Evolutionary conservation across 345 rosid genomes (phyloP), one percentile per base, ranked within the genome.

Genomic region (Populus simonii): DNA sequence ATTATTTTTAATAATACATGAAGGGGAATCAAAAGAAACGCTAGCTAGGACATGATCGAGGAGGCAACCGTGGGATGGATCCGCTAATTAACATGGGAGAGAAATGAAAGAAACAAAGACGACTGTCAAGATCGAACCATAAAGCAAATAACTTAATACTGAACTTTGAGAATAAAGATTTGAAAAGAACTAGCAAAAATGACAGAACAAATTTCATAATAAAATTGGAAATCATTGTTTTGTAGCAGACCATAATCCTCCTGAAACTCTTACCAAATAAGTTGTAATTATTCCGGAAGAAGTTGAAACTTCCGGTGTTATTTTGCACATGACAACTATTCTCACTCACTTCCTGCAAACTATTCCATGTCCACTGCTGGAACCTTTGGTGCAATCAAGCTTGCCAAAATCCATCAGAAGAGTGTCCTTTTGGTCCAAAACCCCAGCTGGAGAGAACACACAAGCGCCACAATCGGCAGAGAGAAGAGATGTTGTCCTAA

Each of bases 401-500:
- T 84, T 49, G 51, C 84, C 82, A 74, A 79, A 85, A 9, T 87
- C 87, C 70, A 33, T 70, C 72, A 76, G 38, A 38, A 70, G 59
- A 16, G 80, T 8, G 49, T 79, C 74, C 10, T 45, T 55, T 66
- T 75, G 65, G n/a, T 76, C 70, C 12, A 73, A 49, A 66, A 55
- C 76, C 66, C 39, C 43, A 0, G 67, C 75, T 0, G 86, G 78
- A 15, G 84, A 84, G 84, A 77, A 87, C 61, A 82, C 49, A 65
- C 91, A 86, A 66, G 87, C 69, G 10, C 59, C 39, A 16, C 89
- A 87, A 71, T 84, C 85, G 4, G 83, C 72, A n/a, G 85, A 80
- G 62, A 93, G 75, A 13, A 91, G 87, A 18, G 91, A 85, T 7
- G 89, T 35, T 9, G 90, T 88, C 74, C 84, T 83, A 77, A 85